Evolutionary conservation across 495 filamentous ascomycete species (phyloP), one percentile per base, ranked within the genome.

Genomic region (Rostrohypoxylon terebratum): DNA sequence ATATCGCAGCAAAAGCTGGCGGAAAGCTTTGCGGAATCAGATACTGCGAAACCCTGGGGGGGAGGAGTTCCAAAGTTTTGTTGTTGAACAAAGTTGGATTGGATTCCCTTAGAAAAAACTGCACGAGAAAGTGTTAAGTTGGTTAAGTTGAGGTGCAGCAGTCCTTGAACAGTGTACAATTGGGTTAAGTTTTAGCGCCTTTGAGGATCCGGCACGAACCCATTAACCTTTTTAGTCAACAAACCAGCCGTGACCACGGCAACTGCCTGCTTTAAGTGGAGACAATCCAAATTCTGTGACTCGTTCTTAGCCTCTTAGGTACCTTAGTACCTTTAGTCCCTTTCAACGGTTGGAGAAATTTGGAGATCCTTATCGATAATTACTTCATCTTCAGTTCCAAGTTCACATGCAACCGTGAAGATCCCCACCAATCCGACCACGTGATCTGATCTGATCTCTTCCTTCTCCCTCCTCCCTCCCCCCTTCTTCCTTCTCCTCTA

Each of bases 221-320:
- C 47, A 50, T 50, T 23, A 50, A 23, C 47, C 21, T 5, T 47
- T 34, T 71, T 33, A 72, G 63, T 77, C 76, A 77, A 77, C 76
- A 77, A 76, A 77, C 70, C 36, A 14, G 28, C 57, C 57, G 76
- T 76, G 70, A 58, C 73, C 76, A 77, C 70, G 53, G 76, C 76
- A 77, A 77, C 75, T 42, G 67, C 64, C 66, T 66, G 44, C 18
- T 59, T 11, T 3, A 14, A 34, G 60, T 69, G 61, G 71, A 28
- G 33, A 45, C n/a, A 14, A 23, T 25, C 4, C 18, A 3, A 9
- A 9, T 50, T 23, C 23, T 50, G 2, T 25, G 20, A 50, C 10
- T 23, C 21, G 47, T 23, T 25, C 13, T 8, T 18, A 50, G n/a
- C n/a, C n/a, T n/a, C n/a, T n/a, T n/a, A n/a, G n/a, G n/a, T n/a